These are phyloP conservation scores for Termitomyces titanicus DNA, from an alignment of 768 basidiomycete species.

Conservation along the genomic window DNA sequence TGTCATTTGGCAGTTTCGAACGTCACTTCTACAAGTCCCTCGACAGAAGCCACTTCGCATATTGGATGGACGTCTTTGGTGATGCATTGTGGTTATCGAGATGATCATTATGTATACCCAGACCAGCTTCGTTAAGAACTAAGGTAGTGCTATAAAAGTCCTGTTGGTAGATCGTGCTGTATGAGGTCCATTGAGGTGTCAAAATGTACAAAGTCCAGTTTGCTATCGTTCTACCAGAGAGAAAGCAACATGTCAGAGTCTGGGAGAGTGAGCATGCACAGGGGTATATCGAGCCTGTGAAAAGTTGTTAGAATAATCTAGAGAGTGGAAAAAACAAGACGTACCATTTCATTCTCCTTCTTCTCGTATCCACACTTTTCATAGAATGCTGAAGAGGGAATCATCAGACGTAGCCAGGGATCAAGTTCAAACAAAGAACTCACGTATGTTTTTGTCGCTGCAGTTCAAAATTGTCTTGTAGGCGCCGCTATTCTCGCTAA, in stretches of 20 bases:
- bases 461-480: constrained; percentile 99
- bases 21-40: no score
- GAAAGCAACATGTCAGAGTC: constrained; percentile 23
- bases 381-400: constrained; percentile 73
- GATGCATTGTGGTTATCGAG: no score
- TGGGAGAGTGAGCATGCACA: constrained; percentile 34
- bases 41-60: no score
- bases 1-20: no score
- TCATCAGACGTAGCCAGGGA: background rate
- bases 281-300: constrained; percentile 63
- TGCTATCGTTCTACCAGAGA: constrained; percentile 7
- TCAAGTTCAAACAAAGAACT: constrained; percentile 32
- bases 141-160: background rate
- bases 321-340: constrained; percentile 15
- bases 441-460: constrained; percentile 86
- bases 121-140: no score
- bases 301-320: background rate
- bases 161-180: background rate
- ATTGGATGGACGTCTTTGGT: no score
- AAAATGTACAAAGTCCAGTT: background rate
- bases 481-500: constrained; percentile 76
- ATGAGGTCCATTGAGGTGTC: background rate
- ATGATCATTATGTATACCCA: no score
- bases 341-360: constrained; percentile 93
- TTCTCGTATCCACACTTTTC: constrained; percentile 90